Percentiles rank a stretch among this genome's conserved stretches.
Evolutionary conservation across 805 yeast genomes (phyloP).

Genomic region (Ogataea trehalophila): DNA sequence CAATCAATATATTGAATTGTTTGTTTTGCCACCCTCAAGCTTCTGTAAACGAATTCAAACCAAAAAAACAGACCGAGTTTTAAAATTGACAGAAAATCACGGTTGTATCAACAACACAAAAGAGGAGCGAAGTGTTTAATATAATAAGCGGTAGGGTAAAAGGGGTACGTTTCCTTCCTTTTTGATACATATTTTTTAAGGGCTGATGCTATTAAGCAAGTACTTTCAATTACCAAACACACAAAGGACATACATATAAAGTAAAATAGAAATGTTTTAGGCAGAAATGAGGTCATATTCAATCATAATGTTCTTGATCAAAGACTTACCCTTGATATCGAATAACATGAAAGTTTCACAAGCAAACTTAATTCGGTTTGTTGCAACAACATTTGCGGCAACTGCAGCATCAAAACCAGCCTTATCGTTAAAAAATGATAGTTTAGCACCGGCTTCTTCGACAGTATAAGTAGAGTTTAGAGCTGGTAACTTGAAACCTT

Average conservation of each 20-base stretch:
- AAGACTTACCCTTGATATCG: conserved; percentile 11
- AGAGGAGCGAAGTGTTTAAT: no score
- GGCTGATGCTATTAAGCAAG: not conserved
- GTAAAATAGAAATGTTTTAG: not conserved
- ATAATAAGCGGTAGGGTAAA: no score
- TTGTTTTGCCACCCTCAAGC: no score
- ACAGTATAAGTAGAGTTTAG: conserved; percentile 12
- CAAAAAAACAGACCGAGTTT: no score
- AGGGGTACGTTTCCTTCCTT: no score
- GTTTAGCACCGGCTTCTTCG: conserved; percentile 21
- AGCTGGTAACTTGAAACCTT: conserved; percentile 21
- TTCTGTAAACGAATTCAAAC: no score
- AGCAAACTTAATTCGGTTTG: conserved; percentile 19
- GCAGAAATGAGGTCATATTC: conserved; percentile 8
- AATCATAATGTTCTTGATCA: conserved; percentile 12
- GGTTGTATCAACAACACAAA: no score
- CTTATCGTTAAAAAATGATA: conserved; percentile 18
- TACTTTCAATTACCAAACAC: not conserved
- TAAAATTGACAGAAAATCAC: no score
- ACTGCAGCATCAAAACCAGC: conserved; percentile 13
- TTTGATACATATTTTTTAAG: not conserved
- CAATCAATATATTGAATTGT: no score
- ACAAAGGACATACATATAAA: not conserved
- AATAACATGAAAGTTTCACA: conserved; percentile 11
- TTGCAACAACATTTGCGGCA: conserved; percentile 12